phyloP scores from a whole-genome alignment of 371 early-diverging fungal genomes.

The Rhizopus sp. region DNA sequence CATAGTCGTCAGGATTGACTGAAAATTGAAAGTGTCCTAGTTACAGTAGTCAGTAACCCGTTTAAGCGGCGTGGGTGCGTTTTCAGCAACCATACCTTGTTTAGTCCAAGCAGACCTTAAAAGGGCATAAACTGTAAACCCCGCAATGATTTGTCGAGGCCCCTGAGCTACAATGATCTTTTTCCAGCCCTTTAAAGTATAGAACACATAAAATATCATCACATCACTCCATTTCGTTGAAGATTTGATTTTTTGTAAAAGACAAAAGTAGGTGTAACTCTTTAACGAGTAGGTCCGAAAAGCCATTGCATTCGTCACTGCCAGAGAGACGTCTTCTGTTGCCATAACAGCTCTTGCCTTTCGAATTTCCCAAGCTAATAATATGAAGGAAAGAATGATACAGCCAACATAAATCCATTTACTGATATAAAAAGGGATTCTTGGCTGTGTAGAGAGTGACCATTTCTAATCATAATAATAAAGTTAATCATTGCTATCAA shows the following conservation, averaged over 20 bases:
- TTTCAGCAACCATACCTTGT: no score
- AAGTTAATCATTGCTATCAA: no score
- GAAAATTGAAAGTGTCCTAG: conserved; percentile 29
- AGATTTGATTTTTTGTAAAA: conserved; percentile 74
- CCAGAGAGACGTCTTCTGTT: conserved; percentile 75
- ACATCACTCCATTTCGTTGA: conserved; percentile 67
- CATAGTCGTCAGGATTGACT: conserved; percentile 32
- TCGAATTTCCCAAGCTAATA: conserved; percentile 72
- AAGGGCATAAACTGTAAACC: conserved; percentile 38
- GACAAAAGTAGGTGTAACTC: conserved; percentile 77
- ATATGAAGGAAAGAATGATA: conserved; percentile 66
- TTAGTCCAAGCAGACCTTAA: conserved; percentile 37
- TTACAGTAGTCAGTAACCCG: no score
- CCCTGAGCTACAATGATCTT: conserved; percentile 83
- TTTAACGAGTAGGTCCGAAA: conserved; percentile 65
- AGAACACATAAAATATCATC: conserved; percentile 87
- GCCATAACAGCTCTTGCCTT: conserved; percentile 69
- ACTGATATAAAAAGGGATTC: conserved; percentile 47
- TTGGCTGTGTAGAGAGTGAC: conserved; percentile 32
- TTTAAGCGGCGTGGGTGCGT: no score
- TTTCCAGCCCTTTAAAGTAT: conserved; percentile 87
- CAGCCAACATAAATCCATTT: conserved; percentile 74
- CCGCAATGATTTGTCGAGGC: conserved; percentile 78
- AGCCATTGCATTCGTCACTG: conserved; percentile 76
- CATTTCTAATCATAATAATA: conserved; percentile 37